Evolutionary conservation across 129 eudicot genomes (phyloP).

Genomic region (Tagetes erecta): DNA sequence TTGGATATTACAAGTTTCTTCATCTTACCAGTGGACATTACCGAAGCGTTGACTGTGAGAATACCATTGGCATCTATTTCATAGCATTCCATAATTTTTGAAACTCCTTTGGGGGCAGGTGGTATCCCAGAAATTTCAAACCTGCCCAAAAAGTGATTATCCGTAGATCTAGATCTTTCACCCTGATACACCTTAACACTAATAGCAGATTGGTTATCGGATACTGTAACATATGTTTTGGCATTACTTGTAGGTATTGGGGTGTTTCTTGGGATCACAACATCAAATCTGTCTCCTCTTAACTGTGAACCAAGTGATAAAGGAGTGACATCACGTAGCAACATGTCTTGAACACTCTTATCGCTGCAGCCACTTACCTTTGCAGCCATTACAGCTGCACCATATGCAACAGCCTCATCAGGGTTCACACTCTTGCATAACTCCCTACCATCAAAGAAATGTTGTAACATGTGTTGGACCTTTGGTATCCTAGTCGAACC

Average conservation of each 20-base stretch:
- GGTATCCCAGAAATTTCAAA: not conserved
- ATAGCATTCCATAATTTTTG: not conserved
- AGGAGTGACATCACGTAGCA: conserved; percentile 13
- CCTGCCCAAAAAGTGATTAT: not conserved
- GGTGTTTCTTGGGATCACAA: conserved; percentile 18
- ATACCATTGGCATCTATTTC: conserved; percentile 15
- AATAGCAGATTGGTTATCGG: not conserved
- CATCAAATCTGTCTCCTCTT: not conserved
- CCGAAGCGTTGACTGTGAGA: not conserved
- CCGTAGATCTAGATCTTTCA: not conserved
- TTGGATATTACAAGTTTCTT: conserved; percentile 4
- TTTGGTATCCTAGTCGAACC: conserved; percentile 23
- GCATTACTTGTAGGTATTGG: conserved; percentile 7
- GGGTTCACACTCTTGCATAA: conserved; percentile 17
- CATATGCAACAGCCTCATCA: conserved; percentile 27
- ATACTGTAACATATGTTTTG: rapidly evolving
- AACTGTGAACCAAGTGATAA: conserved; percentile 9
- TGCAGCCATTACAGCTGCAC: conserved; percentile 23
- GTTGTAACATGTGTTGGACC: conserved; percentile 12
- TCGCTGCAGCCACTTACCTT: not conserved
- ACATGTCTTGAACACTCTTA: not conserved
- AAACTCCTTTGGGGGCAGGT: conserved; percentile 17
- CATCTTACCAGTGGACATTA: conserved; percentile 12
- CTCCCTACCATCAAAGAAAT: not conserved
- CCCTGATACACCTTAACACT: not conserved